Conservation (phyloP, 2,329 filamentous ascomycete genomes). For the Calonectria leucothoes region DNA sequence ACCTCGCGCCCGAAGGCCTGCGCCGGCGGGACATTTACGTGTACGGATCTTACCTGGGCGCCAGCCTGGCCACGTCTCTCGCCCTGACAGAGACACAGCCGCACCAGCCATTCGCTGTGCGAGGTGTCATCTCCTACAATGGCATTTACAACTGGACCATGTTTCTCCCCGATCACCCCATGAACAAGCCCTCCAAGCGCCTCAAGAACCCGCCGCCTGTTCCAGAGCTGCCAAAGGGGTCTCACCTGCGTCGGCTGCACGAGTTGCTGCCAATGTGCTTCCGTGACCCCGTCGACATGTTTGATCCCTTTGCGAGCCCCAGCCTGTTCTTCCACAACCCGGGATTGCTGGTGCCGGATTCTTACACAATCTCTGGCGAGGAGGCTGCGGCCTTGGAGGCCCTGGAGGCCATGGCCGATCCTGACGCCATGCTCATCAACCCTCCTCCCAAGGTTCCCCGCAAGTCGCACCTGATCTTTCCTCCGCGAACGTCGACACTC, state of each 20-base stretch:
- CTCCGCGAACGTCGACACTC: conserved; percentile 59
- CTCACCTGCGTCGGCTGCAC: conserved; percentile 52
- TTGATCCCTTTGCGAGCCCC: conserved; percentile 71
- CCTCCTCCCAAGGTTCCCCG: conserved; percentile 45
- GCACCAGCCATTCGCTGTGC: conserved; percentile 58
- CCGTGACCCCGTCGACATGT: conserved; percentile 58
- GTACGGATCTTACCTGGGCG: conserved; percentile 69
- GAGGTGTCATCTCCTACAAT: conserved; percentile 67
- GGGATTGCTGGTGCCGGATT: conserved; percentile 57
- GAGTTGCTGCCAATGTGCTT: conserved; percentile 59
- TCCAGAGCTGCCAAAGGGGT: conserved; percentile 40
- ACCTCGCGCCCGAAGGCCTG: conserved; percentile 52
- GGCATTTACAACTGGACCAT: conserved; percentile 75
- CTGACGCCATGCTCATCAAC: conserved; percentile 14
- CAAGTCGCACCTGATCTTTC: conserved; percentile 60
- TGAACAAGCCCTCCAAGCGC: conserved; percentile 47
- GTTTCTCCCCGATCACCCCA: conserved; percentile 65
- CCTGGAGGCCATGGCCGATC: conserved; percentile 39
- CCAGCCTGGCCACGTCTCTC: conserved; percentile 66
- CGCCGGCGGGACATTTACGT: conserved; percentile 55
- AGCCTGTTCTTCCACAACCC: conserved; percentile 68
- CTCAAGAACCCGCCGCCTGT: conserved; percentile 27
- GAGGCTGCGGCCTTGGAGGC: conserved; percentile 40
- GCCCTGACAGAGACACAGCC: conserved; percentile 66
- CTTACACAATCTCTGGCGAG: conserved; percentile 53